Percentiles rank a stretch among this genome's conserved stretches.
Evolutionary conservation across 306 rosid species (phyloP).

Genomic region (Dryas drummondii): DNA sequence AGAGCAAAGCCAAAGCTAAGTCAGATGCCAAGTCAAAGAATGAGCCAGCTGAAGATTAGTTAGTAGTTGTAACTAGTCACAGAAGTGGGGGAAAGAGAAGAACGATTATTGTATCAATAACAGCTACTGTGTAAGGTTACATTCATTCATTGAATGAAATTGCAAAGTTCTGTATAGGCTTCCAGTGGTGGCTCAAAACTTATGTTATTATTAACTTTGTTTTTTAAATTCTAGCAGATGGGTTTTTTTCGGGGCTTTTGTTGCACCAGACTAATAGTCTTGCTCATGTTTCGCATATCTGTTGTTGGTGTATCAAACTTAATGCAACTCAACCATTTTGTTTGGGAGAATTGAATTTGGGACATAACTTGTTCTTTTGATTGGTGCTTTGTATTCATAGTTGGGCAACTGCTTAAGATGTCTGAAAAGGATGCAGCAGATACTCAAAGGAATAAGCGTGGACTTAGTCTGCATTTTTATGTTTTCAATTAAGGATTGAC

Average conservation of each 20-base stretch:
- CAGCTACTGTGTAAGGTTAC: not conserved
- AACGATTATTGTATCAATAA: not conserved
- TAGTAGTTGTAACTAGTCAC: not conserved
- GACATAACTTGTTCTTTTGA: not conserved
- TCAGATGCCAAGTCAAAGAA: not conserved
- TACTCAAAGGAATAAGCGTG: not conserved
- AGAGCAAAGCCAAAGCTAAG: constrained; percentile 4
- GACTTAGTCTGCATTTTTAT: not conserved
- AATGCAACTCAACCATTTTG: not conserved
- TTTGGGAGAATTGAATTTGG: not conserved
- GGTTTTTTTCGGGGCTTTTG: not conserved
- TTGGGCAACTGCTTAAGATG: not conserved
- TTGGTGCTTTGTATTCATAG: not conserved
- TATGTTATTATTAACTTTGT: not conserved
- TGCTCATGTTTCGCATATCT: not conserved
- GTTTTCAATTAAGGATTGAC: not conserved
- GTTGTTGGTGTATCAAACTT: not conserved
- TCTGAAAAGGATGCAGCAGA: not conserved
- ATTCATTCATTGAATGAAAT: not conserved
- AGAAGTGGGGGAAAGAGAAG: not conserved
- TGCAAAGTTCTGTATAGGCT: not conserved
- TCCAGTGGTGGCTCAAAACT: not conserved
- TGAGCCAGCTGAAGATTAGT: not conserved
- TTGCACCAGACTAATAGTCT: not conserved
- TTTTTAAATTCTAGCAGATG: not conserved